phyloP scores from a whole-genome alignment of 2,329 filamentous ascomycete species.

The Pestalotiopsis sp. region DNA sequence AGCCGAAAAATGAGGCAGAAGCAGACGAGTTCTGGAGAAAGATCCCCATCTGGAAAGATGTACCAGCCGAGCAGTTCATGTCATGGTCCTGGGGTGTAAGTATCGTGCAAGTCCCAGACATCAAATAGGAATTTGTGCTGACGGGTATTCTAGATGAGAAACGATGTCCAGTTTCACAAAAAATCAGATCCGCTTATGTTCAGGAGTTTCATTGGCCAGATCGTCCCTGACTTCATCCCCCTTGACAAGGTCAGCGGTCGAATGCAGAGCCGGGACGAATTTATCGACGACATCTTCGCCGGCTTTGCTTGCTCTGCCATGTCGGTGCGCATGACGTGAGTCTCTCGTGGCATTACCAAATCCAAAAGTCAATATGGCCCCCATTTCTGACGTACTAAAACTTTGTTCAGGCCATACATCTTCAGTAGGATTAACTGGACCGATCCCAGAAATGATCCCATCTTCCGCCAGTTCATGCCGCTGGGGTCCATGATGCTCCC shows the following conservation, averaged over 20 bases:
- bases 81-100: slow-evolving; percentile 56
- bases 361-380: neutral
- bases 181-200: slow-evolving; percentile 41
- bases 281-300: slow-evolving; percentile 54
- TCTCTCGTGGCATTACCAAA: neutral
- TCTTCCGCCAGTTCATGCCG: slow-evolving; percentile 63
- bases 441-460: slow-evolving; percentile 58
- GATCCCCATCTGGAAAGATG: slow-evolving; percentile 50
- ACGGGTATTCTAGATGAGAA: slow-evolving; percentile 37
- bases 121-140: slow-evolving; percentile 15
- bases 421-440: slow-evolving; percentile 61
- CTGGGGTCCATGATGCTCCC: slow-evolving; percentile 51
- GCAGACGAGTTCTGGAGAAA: slow-evolving; percentile 51
- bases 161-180: slow-evolving; percentile 45
- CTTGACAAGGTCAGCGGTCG: slow-evolving; percentile 26
- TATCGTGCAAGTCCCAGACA: neutral
- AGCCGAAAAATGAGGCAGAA: neutral
- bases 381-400: neutral
- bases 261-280: slow-evolving; percentile 50
- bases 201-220: slow-evolving; percentile 46
- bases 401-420: slow-evolving; percentile 50
- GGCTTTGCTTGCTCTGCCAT: slow-evolving; percentile 59
- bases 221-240: slow-evolving; percentile 53
- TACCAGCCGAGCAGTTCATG: slow-evolving; percentile 49
- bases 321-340: slow-evolving; percentile 58